Percentiles rank a stretch among this genome's conserved stretches.
Evolutionary conservation across 148 eudicot genomes (phyloP).

Genomic region (Dianthus caryophyllus): DNA sequence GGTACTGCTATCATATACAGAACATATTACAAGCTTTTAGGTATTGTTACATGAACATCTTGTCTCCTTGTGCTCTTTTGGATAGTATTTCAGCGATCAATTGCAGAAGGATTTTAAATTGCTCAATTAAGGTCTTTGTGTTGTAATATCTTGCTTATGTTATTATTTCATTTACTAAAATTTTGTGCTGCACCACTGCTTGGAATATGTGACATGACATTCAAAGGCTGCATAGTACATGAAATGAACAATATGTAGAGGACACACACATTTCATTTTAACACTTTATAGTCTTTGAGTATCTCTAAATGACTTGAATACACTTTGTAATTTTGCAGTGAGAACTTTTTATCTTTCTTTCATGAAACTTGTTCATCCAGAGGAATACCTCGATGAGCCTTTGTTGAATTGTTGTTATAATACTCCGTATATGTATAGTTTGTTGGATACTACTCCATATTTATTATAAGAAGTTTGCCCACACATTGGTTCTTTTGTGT

Average conservation of each 20-base stretch:
- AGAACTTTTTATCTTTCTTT: constrained; percentile 5
- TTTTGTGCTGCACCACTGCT: background rate
- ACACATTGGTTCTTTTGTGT: background rate
- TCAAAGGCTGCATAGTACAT: background rate
- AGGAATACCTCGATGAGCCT: background rate
- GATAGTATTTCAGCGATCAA: background rate
- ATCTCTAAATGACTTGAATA: background rate
- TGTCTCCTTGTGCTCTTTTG: constrained; percentile 8
- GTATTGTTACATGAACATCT: constrained; percentile 29
- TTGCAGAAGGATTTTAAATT: background rate
- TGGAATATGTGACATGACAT: background rate
- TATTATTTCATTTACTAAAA: background rate
- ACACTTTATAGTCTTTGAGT: background rate
- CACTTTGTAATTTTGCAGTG: background rate
- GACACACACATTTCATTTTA: background rate
- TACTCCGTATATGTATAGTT: background rate
- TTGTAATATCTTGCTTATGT: background rate
- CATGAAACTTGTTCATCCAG: background rate
- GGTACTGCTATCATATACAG: constrained; percentile 84
- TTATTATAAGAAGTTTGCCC: background rate
- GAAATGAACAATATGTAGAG: background rate
- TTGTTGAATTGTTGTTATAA: too few species aligned
- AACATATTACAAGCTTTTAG: constrained; percentile 89
- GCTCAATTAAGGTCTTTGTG: background rate
- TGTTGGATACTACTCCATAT: background rate